Evolutionary conservation across 2,329 filamentous ascomycete species (phyloP), one percentile per base, ranked within the genome.

Genomic region (Alternaria viburni): DNA sequence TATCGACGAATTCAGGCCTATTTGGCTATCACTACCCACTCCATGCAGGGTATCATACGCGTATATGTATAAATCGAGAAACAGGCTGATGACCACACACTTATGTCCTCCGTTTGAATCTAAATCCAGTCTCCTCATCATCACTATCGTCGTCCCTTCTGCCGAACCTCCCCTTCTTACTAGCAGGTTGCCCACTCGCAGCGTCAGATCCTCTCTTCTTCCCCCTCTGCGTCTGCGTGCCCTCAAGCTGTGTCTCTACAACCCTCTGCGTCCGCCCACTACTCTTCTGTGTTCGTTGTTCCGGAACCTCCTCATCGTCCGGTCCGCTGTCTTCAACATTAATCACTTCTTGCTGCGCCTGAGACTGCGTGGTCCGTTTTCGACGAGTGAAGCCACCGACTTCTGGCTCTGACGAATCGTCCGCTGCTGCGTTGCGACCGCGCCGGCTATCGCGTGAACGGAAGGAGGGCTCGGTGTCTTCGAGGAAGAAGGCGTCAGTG

Each of bases 401-500:
- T 50, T 77, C 74, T 12, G 68, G 60, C 49, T 79, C 76, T 0
- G 74, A 77, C 1, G 67, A 67, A 8, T 70, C 66, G 5, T 74
- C 71, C 9, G 56, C 52, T 26, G 32, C 45, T n/a, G 49, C 30
- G 19, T 54, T 49, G 13, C 62, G 49, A n/a, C 50, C 32, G 17
- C 57, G 60, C 5, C 60, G 57, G 3, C 60, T 65, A 15, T 68
- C 60, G 11, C 65, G 70, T 13, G 69, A 69, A n/a, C 64, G 67
- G 12, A 58, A 60, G 4, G 67, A 65, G 25, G 71, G 69, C 47
- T 74, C 67, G 2, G 62, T 28, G 30, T 73, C 71, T 59, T 91
- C 86, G 2, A 91, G 83, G 89, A 92, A 95, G 80, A 93, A 93
- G 49, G 90, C 87, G 54, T 93, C 91, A 1, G 91, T 90, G 25